Conservation (phyloP, 192 early-diverging fungal species). For the Helicostylum pulchrum region DNA sequence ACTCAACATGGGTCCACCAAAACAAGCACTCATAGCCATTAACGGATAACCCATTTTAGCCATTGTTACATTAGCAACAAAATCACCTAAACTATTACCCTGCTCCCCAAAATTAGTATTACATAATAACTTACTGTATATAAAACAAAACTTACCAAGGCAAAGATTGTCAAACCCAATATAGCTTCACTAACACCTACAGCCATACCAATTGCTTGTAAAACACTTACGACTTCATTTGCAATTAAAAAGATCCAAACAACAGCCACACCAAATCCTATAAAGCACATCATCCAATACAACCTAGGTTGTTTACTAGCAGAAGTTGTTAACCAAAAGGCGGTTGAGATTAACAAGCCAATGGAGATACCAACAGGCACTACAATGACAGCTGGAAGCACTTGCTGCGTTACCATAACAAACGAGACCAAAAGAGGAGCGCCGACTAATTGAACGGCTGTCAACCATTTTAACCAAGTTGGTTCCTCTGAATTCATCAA, state of each 20-base stretch:
- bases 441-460: constrained; percentile 53
- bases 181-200: constrained; percentile 78
- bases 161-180: constrained; percentile 81
- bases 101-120: constrained; percentile 15
- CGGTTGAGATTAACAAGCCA: constrained; percentile 25
- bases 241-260: constrained; percentile 88
- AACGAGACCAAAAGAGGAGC: constrained; percentile 52
- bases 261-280: constrained; percentile 77
- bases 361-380: constrained; percentile 31
- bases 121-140: not conserved
- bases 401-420: constrained; percentile 37
- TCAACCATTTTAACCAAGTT: constrained; percentile 53
- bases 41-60: constrained; percentile 87
- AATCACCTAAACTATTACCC: constrained; percentile 83
- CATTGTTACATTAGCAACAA: constrained; percentile 90
- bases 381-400: constrained; percentile 20
- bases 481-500: constrained; percentile 13
- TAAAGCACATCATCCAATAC: constrained; percentile 50
- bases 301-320: constrained; percentile 39
- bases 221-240: constrained; percentile 84
- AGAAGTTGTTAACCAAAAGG: constrained; percentile 35
- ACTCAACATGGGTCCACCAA: constrained; percentile 90
- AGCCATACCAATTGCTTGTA: constrained; percentile 77
- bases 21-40: constrained; percentile 95
- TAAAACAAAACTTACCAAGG: constrained; percentile 55